A percentile compares a stretch with the other conserved stretches of the same genome.
Evolutionary conservation across 164 flowering plant genomes (phyloP).

Genomic region (grape (Vitis vinifera)): ASM3070453v1 NC_081817.1:4781001-4781500

Average conservation of each 20-base stretch:
- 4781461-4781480: not conserved
- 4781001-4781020: no score
- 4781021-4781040: no score
- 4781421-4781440: constrained; percentile 8
- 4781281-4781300: constrained; percentile 68
- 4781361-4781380: constrained; percentile 97
- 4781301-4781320: constrained; percentile 87
- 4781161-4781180: constrained; percentile 44
- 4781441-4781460: constrained; percentile 1
- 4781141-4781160: constrained; percentile 43
- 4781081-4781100: constrained; percentile 4
- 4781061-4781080: no score
- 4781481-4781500: not conserved
- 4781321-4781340: constrained; percentile 75
- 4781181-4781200: constrained; percentile 52
- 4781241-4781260: constrained; percentile 63
- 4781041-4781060: no score
- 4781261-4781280: constrained; percentile 80
- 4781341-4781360: constrained; percentile 77
- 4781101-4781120: constrained; percentile 46
- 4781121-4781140: constrained; percentile 64
- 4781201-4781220: constrained; percentile 61
- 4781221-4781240: constrained; percentile 74
- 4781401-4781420: constrained; percentile 65
- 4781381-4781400: constrained; percentile 98